Percentiles rank a stretch among this genome's conserved stretches.
Conservation (phyloP, 192 early-diverging fungal genomes). For the Phlyctochytrium arcticum region DNA sequence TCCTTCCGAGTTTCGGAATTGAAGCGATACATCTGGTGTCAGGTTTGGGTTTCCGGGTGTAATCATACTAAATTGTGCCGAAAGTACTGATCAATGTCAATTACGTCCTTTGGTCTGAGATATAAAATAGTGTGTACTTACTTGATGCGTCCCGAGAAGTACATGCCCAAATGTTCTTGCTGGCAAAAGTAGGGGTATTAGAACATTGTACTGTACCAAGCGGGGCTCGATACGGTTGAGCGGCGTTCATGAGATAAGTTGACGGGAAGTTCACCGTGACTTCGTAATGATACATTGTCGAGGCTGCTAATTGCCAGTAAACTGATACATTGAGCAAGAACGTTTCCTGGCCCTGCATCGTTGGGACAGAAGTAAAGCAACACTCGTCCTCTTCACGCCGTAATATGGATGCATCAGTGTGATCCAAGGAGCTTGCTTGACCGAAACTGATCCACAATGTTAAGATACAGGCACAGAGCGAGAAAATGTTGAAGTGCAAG, state of each 20-base stretch:
- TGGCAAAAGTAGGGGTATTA: too few relatives aligned
- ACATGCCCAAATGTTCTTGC: slow-evolving; percentile 3
- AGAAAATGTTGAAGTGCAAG: too few relatives aligned
- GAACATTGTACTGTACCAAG: slow-evolving; percentile 8
- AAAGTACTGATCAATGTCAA: slow-evolving; percentile 7
- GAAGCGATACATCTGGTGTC: background rate
- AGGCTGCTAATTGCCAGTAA: slow-evolving; percentile 9
- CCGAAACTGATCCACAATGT: too few relatives aligned
- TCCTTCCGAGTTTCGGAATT: background rate
- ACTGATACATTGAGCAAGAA: slow-evolving; percentile 1
- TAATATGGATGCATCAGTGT: too few relatives aligned
- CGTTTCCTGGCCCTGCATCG: background rate
- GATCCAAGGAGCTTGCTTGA: too few relatives aligned
- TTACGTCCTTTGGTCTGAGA: background rate
- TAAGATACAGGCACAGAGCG: too few relatives aligned
- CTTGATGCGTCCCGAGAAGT: background rate
- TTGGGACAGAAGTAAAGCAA: background rate
- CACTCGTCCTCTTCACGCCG: too few relatives aligned
- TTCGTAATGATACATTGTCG: background rate
- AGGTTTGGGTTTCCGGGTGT: background rate
- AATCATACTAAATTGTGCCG: slow-evolving; percentile 5
- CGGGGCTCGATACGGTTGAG: slow-evolving; percentile 13
- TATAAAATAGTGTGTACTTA: too few relatives aligned
- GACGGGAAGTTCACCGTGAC: slow-evolving; percentile 8
- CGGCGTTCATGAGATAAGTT: background rate